Conservation (phyloP, 2,329 filamentous ascomycete species). For the Neofusicoccum parvum region DNA sequence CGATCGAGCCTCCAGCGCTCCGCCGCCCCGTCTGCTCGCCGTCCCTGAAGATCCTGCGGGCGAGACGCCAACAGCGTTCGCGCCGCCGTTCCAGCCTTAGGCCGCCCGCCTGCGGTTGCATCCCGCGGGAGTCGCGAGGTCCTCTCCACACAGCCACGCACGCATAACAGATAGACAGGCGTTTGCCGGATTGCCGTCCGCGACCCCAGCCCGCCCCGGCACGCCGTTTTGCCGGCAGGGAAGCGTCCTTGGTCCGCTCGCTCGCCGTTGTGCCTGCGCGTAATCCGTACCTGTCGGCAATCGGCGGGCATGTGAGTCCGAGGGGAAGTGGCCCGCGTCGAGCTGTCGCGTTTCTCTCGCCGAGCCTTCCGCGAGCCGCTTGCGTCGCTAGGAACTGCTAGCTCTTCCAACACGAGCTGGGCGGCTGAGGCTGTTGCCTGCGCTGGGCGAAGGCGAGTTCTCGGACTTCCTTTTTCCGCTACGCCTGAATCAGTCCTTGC, state of each 20-base stretch:
- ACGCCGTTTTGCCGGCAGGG: constrained; percentile 9
- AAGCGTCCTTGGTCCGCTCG: background rate
- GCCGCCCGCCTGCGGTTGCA: background rate
- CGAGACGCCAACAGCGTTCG: background rate
- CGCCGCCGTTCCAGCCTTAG: constrained; percentile 1
- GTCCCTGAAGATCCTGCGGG: constrained; percentile 10
- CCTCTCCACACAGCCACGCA: constrained; percentile 1
- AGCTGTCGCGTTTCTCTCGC: background rate
- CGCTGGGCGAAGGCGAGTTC: background rate
- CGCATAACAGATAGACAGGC: background rate
- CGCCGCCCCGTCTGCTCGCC: background rate
- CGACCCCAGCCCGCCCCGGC: background rate
- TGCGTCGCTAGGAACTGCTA: background rate
- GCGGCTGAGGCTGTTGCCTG: constrained; percentile 1
- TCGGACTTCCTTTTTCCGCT: background rate
- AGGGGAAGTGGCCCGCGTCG: background rate
- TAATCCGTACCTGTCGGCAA: background rate
- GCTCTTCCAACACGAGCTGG: constrained; percentile 6
- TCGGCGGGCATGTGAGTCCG: background rate
- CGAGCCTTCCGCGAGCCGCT: constrained; percentile 15
- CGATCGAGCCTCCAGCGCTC: too few relatives aligned
- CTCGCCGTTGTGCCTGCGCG: background rate
- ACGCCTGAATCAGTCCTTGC: constrained; percentile 9
- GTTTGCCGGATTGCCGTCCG: background rate
- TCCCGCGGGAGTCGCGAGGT: background rate